Base-by-base conservation (phyloP, 2,329 filamentous ascomycete species). In the Drechslerella stenobrocha region DNA sequence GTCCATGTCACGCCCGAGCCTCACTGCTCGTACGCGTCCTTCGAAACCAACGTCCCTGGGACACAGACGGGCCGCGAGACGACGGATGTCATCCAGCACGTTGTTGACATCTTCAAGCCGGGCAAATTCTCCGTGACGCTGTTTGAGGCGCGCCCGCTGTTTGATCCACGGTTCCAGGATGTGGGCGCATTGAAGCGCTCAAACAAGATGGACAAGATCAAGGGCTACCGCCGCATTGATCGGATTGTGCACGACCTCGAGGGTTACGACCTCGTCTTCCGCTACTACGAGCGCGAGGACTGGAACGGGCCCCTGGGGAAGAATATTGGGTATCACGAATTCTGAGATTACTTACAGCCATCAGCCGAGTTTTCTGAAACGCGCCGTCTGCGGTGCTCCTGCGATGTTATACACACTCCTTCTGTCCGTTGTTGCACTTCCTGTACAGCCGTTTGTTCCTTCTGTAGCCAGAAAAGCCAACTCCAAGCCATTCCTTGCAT, bases 1-100 rank as follows among this genome's bases (percentile, higher is more conserved):
- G 93, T 98, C 22, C 93, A 98, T 75, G 93, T 98, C 71, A 98
- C 93, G 0, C 93, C 93, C 0, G 93, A 98, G 81, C 90, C 92
- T 11, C 86, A 96, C 74, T 98, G 92, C 80, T 96, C 91, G 3
- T 98, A 95, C 76, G 93, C 93, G 32, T 96, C 90, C 1, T 98
- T 98, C 75, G 93, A 98, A 81, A 97, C 93, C 72, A 98, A 97
- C 73, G 92, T 98, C 2, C 93, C 93, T 1, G 88, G 90, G 23
- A 86, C 85, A 3, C 90, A 96, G 78, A 89, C 84, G 59, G 91
- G 91, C 13, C 87, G 91, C 70, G 88, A 91, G 75, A 96, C 92
- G 0, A 85, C 86, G 23, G 92, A 96, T 71, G 87, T 97, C 66
- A 88, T 98, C 70, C 86, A 96, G 77, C 90, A 96, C 71, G 93